These are phyloP conservation scores for Scheffersomyces segobiensis DNA, from an alignment of 1,139 yeast species.

Conservation along the genomic window DNA sequence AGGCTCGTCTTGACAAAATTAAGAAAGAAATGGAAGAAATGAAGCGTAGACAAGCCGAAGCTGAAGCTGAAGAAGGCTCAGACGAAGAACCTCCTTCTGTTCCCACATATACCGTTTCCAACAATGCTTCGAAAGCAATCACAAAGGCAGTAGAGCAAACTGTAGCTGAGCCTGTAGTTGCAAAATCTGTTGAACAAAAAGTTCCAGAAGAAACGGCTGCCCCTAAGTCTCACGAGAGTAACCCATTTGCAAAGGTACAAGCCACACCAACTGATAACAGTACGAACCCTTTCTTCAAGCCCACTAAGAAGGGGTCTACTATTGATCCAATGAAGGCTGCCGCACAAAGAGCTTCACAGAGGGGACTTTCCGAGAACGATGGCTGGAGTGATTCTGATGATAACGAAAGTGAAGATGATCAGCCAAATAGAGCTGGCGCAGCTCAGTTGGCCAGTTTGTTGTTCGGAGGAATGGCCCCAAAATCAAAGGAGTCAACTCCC, in stretches of 20 bases:
- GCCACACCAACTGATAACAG: slow-evolving; percentile 20
- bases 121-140: background rate
- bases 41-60: slow-evolving; percentile 23
- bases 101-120: slow-evolving; percentile 23
- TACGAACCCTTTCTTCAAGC: slow-evolving; percentile 52
- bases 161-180: background rate
- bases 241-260: slow-evolving; percentile 37
- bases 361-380: slow-evolving; percentile 52
- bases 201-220: background rate
- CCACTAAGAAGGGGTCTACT: slow-evolving; percentile 27
- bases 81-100: slow-evolving; percentile 29
- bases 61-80: slow-evolving; percentile 33
- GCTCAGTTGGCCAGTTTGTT: slow-evolving; percentile 62
- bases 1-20: slow-evolving; percentile 59
- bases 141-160: background rate
- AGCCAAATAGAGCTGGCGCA: slow-evolving; percentile 55
- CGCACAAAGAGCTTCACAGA: slow-evolving; percentile 64
- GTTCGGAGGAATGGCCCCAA: slow-evolving; percentile 59
- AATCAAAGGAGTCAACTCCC: slow-evolving; percentile 15
- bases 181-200: slow-evolving; percentile 2
- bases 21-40: slow-evolving; percentile 65
- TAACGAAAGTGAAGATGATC: slow-evolving; percentile 50
- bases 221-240: slow-evolving; percentile 28
- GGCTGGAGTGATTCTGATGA: slow-evolving; percentile 68
- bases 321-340: slow-evolving; percentile 59